Percentiles rank a stretch among this genome's conserved stretches.
phyloP scores from a whole-genome alignment of 495 filamentous ascomycete genomes.

The Endocarpon pusillum region DNA sequence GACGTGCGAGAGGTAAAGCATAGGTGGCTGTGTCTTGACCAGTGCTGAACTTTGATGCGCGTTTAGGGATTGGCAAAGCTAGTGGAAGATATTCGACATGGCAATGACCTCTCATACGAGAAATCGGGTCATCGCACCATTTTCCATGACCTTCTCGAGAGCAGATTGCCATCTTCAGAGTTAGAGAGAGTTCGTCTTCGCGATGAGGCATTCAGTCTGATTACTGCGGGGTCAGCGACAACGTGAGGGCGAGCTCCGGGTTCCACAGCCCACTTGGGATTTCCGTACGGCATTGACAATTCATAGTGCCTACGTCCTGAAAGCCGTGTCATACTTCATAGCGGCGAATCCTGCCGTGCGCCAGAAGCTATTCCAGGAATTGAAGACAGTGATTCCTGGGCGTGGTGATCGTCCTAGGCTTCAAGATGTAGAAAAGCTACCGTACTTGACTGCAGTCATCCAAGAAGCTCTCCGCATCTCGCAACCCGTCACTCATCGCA shows the following conservation, averaged over 20 bases:
- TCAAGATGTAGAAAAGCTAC: conserved; percentile 16
- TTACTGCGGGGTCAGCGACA: conserved; percentile 28
- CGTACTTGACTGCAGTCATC: conserved; percentile 25
- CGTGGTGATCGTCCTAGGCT: conserved; percentile 6
- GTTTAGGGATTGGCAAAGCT: not conserved
- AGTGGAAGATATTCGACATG: conserved; percentile 2
- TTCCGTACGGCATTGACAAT: conserved; percentile 1
- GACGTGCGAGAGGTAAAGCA: conserved; percentile 1
- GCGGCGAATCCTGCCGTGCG: conserved; percentile 11
- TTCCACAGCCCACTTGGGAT: not conserved
- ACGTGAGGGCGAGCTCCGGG: conserved; percentile 14
- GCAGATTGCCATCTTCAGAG: conserved; percentile 14
- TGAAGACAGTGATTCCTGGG: conserved; percentile 12
- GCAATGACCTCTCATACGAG: not conserved
- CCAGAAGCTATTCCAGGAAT: conserved; percentile 11
- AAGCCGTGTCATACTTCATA: conserved; percentile 7
- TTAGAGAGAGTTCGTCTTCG: conserved; percentile 15
- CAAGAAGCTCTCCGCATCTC: conserved; percentile 26
- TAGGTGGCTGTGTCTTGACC: not conserved
- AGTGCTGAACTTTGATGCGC: not conserved
- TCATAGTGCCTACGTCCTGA: not conserved
- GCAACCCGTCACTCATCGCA: conserved; percentile 13
- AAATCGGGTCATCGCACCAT: conserved; percentile 16
- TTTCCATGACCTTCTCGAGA: conserved; percentile 20
- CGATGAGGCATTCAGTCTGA: conserved; percentile 23